Base-by-base conservation (phyloP, 495 filamentous ascomycete species). In the Daldinia decipiens region DNA sequence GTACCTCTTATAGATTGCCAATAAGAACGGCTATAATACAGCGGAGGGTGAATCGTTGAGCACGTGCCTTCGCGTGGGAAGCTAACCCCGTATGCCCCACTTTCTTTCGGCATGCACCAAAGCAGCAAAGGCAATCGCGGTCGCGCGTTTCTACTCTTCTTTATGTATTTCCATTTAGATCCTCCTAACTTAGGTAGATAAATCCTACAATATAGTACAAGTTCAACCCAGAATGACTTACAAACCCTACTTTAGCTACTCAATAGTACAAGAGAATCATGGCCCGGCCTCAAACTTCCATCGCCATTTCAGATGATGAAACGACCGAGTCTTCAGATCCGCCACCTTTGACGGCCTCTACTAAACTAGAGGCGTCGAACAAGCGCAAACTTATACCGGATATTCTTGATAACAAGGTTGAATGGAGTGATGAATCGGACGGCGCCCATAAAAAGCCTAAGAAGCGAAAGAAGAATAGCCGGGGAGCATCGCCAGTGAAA, bases 241-340 rank as follows among this genome's bases (percentile, higher is more conserved):
- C 8, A 1, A 4, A 47, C 1, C 8, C 19, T 12, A 24, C 19
- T 9, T 24, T 12, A 47, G 19, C 3, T 24, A 47, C 4, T 7
- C 24, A 9, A 47, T 24, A 12, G 1, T 21, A 5, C 43, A 47
- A 11, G 17, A 47, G 0, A 56, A 21, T 34, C 9, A 56, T 56
- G 53, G 53, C 17, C 19, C 13, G n/a, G 31, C 65, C 62, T 47
- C 38, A 52, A 66, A 34, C 59, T 27, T 32, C 65, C 21, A 62
- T 77, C 31, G 27, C 70, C 38, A 66, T 77, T 31, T 67, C 62
- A 61, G 73, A 76, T 70, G 73, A 76, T 60, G 75, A 75, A 7
- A 58, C 36, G 3, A 76, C 73, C 15, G 67, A 62, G 32, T 72
- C 73, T 45, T 74, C 65, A 0, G 65, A 72, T 9, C 63, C 53